Evolutionary conservation across 2,329 filamentous ascomycete species (phyloP).

Genomic region (Coniochaeta sp.): DNA sequence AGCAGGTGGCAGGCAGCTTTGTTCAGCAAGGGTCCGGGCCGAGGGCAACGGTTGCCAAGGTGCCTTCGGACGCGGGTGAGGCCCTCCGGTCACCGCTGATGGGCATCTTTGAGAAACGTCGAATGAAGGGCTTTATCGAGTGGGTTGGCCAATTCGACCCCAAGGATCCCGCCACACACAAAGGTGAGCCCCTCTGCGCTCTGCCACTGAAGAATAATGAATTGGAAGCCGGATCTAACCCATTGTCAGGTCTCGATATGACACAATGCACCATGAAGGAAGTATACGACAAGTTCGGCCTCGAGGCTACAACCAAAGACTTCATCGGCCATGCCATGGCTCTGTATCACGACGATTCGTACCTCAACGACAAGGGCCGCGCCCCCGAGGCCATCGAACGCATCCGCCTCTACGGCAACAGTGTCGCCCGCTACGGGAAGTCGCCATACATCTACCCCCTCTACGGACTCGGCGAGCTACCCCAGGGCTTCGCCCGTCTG

Average conservation of each 20-base stretch:
- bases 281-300: slow-evolving; percentile 96
- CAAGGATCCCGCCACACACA: slow-evolving; percentile 79
- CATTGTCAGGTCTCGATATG: slow-evolving; percentile 66
- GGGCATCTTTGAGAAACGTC: slow-evolving; percentile 95
- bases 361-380: slow-evolving; percentile 64
- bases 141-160: slow-evolving; percentile 84
- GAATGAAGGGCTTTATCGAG: slow-evolving; percentile 93
- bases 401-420: slow-evolving; percentile 94
- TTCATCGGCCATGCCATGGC: slow-evolving; percentile 99
- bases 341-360: slow-evolving; percentile 83
- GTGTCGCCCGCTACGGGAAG: slow-evolving; percentile 94
- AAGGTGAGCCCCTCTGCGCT: slow-evolving; percentile 48
- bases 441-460: slow-evolving; percentile 99
- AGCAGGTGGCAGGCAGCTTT: slow-evolving; percentile 90
- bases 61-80: slow-evolving; percentile 86
- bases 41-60: slow-evolving; percentile 92
- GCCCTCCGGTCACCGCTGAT: slow-evolving; percentile 89
- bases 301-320: slow-evolving; percentile 82
- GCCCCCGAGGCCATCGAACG: slow-evolving; percentile 84
- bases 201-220: not conserved
- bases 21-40: slow-evolving; percentile 80
- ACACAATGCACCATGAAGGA: slow-evolving; percentile 84
- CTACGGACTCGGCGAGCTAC: slow-evolving; percentile 93
- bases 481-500: slow-evolving; percentile 93
- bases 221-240: not conserved